Percentiles rank a stretch among this genome's conserved stretches.
Evolutionary conservation across 352 stramenopile genomes (phyloP).

Genomic region (Blastocystis sp.): DNA sequence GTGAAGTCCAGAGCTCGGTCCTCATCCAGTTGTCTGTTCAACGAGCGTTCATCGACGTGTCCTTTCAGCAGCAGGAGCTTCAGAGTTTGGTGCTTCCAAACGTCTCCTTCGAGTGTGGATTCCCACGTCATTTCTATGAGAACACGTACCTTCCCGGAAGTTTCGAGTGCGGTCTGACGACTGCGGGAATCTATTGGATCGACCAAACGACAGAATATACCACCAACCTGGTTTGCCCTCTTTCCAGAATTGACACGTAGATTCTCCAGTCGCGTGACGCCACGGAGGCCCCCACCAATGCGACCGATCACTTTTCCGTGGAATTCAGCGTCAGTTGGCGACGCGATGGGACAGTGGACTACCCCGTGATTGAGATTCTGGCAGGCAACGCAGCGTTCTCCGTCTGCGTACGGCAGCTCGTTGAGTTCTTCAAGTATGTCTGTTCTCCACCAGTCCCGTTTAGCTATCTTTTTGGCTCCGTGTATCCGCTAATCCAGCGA

Average conservation of each 20-base stretch:
- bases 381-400: neutral
- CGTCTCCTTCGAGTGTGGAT: conserved; percentile 24
- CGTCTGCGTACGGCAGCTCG: neutral
- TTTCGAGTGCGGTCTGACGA: neutral
- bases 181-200: conserved; percentile 7
- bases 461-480: conserved; percentile 32
- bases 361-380: neutral
- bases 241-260: neutral
- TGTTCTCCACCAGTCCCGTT: neutral
- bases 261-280: neutral
- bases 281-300: neutral
- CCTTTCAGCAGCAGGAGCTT: conserved; percentile 7
- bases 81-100: neutral
- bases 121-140: neutral
- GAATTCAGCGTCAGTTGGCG: neutral
- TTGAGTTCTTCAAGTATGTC: conserved; percentile 15
- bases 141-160: neutral
- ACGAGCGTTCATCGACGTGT: neutral
- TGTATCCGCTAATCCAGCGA: conserved; percentile 8
- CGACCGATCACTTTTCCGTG: neutral
- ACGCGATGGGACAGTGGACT: neutral
- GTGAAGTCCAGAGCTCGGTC: neutral
- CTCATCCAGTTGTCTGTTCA: neutral
- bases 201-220: neutral
- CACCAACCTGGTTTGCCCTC: neutral